Evolutionary conservation across 129 eudicot species (phyloP).

Genomic region (Smallanthus sonchifolius): DNA sequence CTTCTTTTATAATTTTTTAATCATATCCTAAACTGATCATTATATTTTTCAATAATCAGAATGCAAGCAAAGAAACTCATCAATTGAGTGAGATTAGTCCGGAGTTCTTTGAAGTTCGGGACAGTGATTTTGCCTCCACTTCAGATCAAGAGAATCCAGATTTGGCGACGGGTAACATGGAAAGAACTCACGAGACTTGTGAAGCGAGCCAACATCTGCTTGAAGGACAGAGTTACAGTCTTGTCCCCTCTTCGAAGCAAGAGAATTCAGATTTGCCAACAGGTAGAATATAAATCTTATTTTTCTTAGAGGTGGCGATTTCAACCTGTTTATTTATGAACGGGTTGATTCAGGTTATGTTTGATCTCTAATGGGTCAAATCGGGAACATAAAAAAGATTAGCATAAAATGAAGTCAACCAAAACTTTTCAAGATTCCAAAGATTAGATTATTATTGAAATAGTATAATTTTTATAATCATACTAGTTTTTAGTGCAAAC

Average conservation of each 20-base stretch:
- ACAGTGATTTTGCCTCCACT: constrained; percentile 12
- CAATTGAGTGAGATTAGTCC: constrained; percentile 28
- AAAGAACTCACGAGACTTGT: constrained; percentile 17
- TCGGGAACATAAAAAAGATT: background rate
- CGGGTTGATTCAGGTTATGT: background rate
- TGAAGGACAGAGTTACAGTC: constrained; percentile 22
- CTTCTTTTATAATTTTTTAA: background rate
- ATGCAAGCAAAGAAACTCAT: constrained; percentile 22
- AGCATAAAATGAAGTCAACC: background rate
- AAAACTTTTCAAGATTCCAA: background rate
- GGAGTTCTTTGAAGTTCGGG: constrained; percentile 25
- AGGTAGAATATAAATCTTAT: constrained; percentile 32
- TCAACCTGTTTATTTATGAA: background rate
- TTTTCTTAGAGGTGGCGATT: background rate
- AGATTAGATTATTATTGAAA: no score
- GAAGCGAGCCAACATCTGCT: constrained; percentile 24
- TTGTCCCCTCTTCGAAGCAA: constrained; percentile 40
- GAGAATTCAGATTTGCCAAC: constrained; percentile 33
- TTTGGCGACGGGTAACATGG: background rate
- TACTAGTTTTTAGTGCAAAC: background rate
- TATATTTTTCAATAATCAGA: constrained; percentile 25
- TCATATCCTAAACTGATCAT: background rate
- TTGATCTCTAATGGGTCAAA: no score
- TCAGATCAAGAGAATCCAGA: background rate
- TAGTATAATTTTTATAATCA: no score